A percentile compares a stretch with the other conserved stretches of the same genome.
phyloP scores from a whole-genome alignment of 2,329 filamentous ascomycete species.

The Coniella lustricola region DNA sequence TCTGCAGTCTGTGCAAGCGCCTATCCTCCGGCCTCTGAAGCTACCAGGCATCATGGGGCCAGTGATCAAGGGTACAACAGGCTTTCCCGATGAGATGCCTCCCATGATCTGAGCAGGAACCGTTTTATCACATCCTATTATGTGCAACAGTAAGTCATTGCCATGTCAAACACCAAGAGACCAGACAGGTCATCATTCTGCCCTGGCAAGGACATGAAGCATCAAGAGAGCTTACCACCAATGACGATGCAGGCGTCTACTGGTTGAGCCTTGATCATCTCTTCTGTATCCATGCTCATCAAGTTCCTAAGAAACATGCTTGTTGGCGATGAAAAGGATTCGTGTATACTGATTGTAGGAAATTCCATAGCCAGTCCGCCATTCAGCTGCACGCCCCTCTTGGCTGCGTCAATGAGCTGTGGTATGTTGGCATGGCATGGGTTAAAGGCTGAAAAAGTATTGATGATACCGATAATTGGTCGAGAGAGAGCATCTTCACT shows the following conservation, averaged over 20 bases:
- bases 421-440: slow-evolving; percentile 68
- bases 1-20: slow-evolving; percentile 68
- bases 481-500: slow-evolving; percentile 63
- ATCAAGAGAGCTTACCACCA: slow-evolving; percentile 41
- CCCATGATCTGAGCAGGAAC: slow-evolving; percentile 71
- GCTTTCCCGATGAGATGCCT: slow-evolving; percentile 67
- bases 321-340: slow-evolving; percentile 62
- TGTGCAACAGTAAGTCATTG: neutral
- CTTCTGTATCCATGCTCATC: slow-evolving; percentile 76
- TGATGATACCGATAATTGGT: slow-evolving; percentile 68
- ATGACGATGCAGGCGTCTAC: slow-evolving; percentile 62
- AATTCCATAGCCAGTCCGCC: slow-evolving; percentile 67
- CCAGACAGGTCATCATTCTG: too few relatives aligned
- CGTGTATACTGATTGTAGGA: slow-evolving; percentile 65
- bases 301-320: slow-evolving; percentile 70
- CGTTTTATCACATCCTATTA: slow-evolving; percentile 64
- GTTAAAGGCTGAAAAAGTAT: slow-evolving; percentile 67
- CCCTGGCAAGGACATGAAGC: too few relatives aligned
- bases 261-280: slow-evolving; percentile 68
- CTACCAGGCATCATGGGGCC: slow-evolving; percentile 72
- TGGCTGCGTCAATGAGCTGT: slow-evolving; percentile 63
- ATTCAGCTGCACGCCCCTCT: slow-evolving; percentile 58
- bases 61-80: slow-evolving; percentile 60
- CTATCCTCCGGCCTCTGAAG: slow-evolving; percentile 55
- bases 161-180: neutral